Base-by-base conservation (phyloP, 1,139 yeast species). In the Eremothecium sinecaudum region DNA sequence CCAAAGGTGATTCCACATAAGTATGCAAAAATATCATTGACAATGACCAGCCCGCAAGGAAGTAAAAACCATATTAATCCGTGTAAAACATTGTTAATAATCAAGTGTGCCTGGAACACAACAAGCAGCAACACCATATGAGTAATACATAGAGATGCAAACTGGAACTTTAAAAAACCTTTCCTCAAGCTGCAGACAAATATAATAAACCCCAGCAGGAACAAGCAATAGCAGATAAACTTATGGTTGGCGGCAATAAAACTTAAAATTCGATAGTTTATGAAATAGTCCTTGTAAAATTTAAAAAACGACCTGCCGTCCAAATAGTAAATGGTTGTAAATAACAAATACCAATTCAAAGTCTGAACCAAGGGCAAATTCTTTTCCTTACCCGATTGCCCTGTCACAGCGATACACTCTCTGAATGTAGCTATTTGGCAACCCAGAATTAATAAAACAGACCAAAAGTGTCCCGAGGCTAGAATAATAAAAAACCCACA, bases 1-100 rank as follows among this genome's bases (percentile, higher is more conserved):
- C 99, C 99, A 63, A 90, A 86, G 1, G 97, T 83, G 47, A 90
- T 90, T 33, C 99, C 99, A 63, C 97, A 90, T 39, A 90, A 67
- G 57, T 90, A 90, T 22, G 99, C 98, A 67, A 86, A 87, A 36
- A 87, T 86, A 56, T 90, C 99, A 58, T 90, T 90, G 38, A 86
- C 82, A 47, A 90, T 83, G 32, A 90, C 99, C 50, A 90, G 67
- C 3, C 93, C 78, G 39, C 83, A 84, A 2, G 99, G 98, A 37
- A 90, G 69, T 42, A 90, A 66, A 63, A 87, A 84, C 99, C 99
- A 90, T 54, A 86, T 79, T 55, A 90, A 66, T 11, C 98, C 99
- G 45, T 77, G 80, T 48, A 87, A 70, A 41, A 90, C 80, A 58
- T 90, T 92, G 53, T 78, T 83, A 48, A 84, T 86, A 52, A 92